Evolutionary conservation across 116 monocot genomes (phyloP), one percentile per base, ranked within the genome.

Genomic region (Posidonia oceanica): DNA sequence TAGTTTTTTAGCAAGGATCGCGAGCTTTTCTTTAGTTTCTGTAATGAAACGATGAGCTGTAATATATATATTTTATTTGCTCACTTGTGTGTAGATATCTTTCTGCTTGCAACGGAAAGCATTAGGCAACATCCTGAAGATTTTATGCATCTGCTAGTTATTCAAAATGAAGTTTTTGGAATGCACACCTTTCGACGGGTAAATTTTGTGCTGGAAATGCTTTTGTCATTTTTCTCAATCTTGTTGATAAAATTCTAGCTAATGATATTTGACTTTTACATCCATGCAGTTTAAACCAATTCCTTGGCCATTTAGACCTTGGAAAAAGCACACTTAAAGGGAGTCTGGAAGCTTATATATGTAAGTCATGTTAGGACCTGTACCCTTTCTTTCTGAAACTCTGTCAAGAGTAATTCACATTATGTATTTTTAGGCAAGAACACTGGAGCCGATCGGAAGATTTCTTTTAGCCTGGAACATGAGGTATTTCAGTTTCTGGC

Each of bases 271-370:
- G 3, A 7, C 13, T 54, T 64, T 61, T 61, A 21, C 14, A 11
- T 42, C 65, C 62, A 63, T 73, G 12, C 82, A 96, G 96, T 54
- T 83, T 89, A 78, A 96, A 87, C 83, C 44, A 88, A 18, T 96
- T 91, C 75, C 83, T 96, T 7, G 75, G 73, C 67, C 52, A 89
- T 74, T 74, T 96, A 71, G 80, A 78, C 75, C 86, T 91, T 55
- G 96, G 91, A 51, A 88, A 96, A 73, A 91, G 91, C 74, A 96
- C 87, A 29, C 77, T 96, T 23, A 84, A 80, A 62, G 89, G 96
- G 52, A 89, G 72, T 52, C 72, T 96, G 52, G 91, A 96, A 78
- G 91, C 87, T 17, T 96, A 86, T 60, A 85, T 91, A 61, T 89
- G 91, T 96, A 77, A 83, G 79, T 71, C 29, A 16, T 58, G 7